Evolutionary conservation across 768 basidiomycete genomes (phyloP), one percentile per base, ranked within the genome.

Genomic region (Leucosporidium yakuticum): DNA sequence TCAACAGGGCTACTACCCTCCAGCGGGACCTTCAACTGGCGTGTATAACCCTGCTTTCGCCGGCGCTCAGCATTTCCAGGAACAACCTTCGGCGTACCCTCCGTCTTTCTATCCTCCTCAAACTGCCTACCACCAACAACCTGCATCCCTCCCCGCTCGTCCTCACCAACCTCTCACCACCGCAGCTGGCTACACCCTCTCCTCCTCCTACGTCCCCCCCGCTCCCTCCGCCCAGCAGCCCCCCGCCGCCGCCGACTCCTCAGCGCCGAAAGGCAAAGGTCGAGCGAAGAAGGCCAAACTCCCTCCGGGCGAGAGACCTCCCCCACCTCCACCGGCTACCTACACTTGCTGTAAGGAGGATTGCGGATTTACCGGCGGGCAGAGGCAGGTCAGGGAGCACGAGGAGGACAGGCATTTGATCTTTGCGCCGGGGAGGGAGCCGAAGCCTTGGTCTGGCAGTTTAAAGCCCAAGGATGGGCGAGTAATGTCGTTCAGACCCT

Each of bases 351-450:
- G 68, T 1, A 48, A 75, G 29, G 67, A 73, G 2, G 78, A 74
- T 12, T 80, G 79, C 63, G 69, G 69, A 27, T 80, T 78, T 44
- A 76, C 77, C 3, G 79, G 79, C 31, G 57, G 74, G 9, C 74
- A 73, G 20, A 75, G 76, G 27, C 69, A 75, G 4, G 79, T 80
- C 0, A 63, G 73, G 56, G 73, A 78, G 25, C 79, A 80, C 66
- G 79, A 79, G 61, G 77, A 76, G 50, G 79, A 80, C 68, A 64
- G 79, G 15, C 79, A 80, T 65, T 34, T 80, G 59, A 77, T 79
- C 48, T 78, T 76, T 53, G 73, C 70, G 47, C 66, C 73, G n/a
- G 77, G 77, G 2, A 67, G 68, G 34, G 69, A 71, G 58, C 66
- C 74, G 14, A 77, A 79, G 64, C 61, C 71, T 14, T 77, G 76